These are phyloP conservation scores for Neurospora tetrasperma DNA, from an alignment of 495 filamentous ascomycete genomes.

Conservation along the genomic window DNA sequence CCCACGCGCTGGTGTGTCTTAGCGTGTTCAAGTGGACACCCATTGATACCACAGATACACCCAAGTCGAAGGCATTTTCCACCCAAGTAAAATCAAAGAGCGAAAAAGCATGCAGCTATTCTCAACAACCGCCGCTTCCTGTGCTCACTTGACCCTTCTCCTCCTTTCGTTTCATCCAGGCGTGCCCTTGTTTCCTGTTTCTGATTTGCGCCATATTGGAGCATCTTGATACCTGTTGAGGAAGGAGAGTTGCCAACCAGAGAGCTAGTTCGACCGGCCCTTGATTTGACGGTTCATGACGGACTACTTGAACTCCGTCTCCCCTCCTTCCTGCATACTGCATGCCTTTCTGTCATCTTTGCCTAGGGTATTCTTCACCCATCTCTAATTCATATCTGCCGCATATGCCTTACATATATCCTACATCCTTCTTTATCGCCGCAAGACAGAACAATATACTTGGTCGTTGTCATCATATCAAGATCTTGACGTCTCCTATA, in stretches of 20 bases:
- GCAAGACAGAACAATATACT: background rate
- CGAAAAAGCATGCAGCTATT: background rate
- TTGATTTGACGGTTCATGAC: background rate
- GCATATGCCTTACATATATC: background rate
- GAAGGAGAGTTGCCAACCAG: background rate
- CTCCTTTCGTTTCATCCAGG: background rate
- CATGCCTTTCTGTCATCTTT: background rate
- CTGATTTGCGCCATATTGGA: background rate
- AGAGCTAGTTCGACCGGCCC: background rate
- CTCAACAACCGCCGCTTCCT: background rate
- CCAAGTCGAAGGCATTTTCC: background rate
- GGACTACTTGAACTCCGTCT: background rate
- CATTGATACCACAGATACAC: background rate
- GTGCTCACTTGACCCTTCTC: background rate
- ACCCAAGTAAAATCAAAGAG: background rate
- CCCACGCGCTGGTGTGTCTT: background rate
- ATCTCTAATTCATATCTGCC: background rate
- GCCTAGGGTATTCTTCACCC: background rate
- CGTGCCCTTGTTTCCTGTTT: background rate
- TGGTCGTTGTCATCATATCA: background rate
- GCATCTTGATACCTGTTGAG: background rate
- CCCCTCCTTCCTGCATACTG: background rate
- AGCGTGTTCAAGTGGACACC: background rate
- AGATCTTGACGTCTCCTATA: background rate
- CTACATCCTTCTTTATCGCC: background rate